These are phyloP conservation scores for Coprinellus micaceus DNA, from an alignment of 768 basidiomycete species.

Conservation along the genomic window DNA sequence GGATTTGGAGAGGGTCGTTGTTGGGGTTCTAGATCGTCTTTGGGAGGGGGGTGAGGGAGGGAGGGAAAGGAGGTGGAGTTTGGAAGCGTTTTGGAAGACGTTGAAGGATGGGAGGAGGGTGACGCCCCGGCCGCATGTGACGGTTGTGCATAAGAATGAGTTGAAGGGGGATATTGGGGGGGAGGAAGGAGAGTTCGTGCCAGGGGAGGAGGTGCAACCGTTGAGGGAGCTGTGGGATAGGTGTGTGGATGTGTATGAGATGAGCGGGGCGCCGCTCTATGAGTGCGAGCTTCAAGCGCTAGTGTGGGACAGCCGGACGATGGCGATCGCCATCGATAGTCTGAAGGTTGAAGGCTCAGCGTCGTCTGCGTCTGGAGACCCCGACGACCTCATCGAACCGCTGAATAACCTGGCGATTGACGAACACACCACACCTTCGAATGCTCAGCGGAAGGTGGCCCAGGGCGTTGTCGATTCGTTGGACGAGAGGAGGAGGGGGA, in stretches of 20 bases:
- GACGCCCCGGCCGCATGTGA: constrained; percentile 71
- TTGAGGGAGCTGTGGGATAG: constrained; percentile 40
- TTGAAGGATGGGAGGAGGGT: constrained; percentile 49
- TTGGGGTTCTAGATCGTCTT: constrained; percentile 30
- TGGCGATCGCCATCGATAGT: constrained; percentile 73
- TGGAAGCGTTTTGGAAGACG: constrained; percentile 43
- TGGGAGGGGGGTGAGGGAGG: constrained; percentile 22
- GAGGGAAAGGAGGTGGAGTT: constrained; percentile 8
- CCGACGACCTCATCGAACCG: constrained; percentile 14
- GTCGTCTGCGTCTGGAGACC: constrained; percentile 16
- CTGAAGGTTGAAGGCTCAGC: constrained; percentile 34
- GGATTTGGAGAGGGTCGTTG: constrained; percentile 51
- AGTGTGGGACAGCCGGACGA: constrained; percentile 74
- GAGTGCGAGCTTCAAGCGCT: constrained; percentile 56
- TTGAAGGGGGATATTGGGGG: constrained; percentile 13
- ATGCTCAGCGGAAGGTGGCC: background rate
- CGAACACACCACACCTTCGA: background rate
- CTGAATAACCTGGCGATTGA: background rate
- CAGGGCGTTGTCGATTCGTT: constrained; percentile 46
- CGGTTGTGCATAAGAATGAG: constrained; percentile 71
- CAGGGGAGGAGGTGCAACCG: background rate
- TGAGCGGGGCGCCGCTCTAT: constrained; percentile 49
- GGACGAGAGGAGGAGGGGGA: constrained; percentile 39
- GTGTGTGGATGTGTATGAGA: constrained; percentile 43
- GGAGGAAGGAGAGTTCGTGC: background rate